Conservation (phyloP, 352 stramenopile genomes). For the Lagenidium sp. region DNA sequence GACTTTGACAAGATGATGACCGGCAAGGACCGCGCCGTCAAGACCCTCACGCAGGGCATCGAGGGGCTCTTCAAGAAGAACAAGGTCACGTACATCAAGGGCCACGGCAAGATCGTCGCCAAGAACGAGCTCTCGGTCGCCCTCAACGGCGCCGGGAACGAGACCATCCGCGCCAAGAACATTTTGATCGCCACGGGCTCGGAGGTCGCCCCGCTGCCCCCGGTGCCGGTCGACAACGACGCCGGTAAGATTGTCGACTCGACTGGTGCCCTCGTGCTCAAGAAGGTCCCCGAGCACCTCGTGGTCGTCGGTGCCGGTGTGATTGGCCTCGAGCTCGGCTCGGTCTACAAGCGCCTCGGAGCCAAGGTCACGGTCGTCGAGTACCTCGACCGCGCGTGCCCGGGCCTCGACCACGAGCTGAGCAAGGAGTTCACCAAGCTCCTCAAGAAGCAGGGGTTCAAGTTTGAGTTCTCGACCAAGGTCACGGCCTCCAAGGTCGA, state of each 20-base stretch:
- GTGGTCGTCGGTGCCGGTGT: conserved; percentile 97
- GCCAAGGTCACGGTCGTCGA: conserved; percentile 97
- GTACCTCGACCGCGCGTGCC: conserved; percentile 94
- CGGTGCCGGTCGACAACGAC: conserved; percentile 96
- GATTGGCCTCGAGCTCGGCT: conserved; percentile 98
- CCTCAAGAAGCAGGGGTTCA: conserved; percentile 98
- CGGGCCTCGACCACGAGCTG: conserved; percentile 91
- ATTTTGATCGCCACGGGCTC: conserved; percentile 92
- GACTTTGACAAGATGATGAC: conserved; percentile 97
- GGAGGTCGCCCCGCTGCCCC: conserved; percentile 89
- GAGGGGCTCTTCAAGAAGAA: conserved; percentile 99
- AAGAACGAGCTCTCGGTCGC: conserved; percentile 90
- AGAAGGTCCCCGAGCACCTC: conserved; percentile 91
- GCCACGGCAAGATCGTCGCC: conserved; percentile 90
- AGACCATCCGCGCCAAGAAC: conserved; percentile 96
- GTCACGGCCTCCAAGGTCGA: conserved; percentile 91
- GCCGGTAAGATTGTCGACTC: conserved; percentile 98
- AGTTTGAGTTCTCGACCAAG: conserved; percentile 98
- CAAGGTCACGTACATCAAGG: conserved; percentile 98
- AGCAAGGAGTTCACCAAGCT: conserved; percentile 96
- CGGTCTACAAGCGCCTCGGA: conserved; percentile 96
- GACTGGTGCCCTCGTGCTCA: conserved; percentile 93
- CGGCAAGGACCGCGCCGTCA: conserved; percentile 93
- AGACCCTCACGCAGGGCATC: conserved; percentile 94
- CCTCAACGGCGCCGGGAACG: conserved; percentile 86